A percentile compares a stretch with the other conserved stretches of the same genome.
Conservation (phyloP, 163 green algal genomes). For the Prototheca stagnorum region DNA sequence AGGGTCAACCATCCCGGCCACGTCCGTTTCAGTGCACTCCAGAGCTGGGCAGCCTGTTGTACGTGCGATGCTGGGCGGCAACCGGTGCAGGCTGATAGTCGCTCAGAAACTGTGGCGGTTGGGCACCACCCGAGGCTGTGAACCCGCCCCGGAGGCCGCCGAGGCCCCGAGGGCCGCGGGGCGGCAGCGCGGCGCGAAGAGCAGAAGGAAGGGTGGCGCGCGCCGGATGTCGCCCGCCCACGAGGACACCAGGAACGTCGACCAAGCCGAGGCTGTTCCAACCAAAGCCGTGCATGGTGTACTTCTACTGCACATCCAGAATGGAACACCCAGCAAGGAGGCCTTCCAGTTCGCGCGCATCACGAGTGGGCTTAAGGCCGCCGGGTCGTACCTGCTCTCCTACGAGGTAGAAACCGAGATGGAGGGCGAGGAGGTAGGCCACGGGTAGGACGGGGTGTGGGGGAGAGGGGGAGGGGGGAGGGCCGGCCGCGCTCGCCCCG, state of each 20-base stretch:
- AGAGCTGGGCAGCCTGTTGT: conserved; percentile 17
- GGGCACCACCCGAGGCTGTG: too few species aligned
- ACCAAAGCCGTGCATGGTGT: too few species aligned
- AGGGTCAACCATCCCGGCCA: conserved; percentile 37
- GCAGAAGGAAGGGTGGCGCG: too few species aligned
- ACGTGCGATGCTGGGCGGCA: conserved; percentile 8
- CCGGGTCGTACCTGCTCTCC: background rate
- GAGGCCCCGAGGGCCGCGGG: too few species aligned
- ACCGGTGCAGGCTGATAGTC: conserved; percentile 22
- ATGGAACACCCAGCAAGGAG: conserved; percentile 34
- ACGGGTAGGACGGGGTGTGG: too few species aligned
- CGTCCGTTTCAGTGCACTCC: conserved; percentile 26
- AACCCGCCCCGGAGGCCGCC: too few species aligned
- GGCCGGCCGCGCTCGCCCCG: too few species aligned
- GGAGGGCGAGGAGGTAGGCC: background rate
- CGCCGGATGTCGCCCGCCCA: too few species aligned
- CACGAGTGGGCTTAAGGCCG: background rate
- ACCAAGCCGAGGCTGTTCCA: too few species aligned
- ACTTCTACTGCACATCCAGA: conserved; percentile 35
- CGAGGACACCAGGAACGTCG: too few species aligned
- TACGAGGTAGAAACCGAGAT: background rate
- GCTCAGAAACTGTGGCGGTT: conserved; percentile 38
- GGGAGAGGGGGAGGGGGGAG: background rate
- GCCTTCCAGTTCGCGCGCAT: conserved; percentile 33
- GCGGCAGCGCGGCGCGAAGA: too few species aligned